A percentile compares a stretch with the other conserved stretches of the same genome.
phyloP scores from a whole-genome alignment of 164 flowering plant genomes.

The Buxus sempervirens region DNA sequence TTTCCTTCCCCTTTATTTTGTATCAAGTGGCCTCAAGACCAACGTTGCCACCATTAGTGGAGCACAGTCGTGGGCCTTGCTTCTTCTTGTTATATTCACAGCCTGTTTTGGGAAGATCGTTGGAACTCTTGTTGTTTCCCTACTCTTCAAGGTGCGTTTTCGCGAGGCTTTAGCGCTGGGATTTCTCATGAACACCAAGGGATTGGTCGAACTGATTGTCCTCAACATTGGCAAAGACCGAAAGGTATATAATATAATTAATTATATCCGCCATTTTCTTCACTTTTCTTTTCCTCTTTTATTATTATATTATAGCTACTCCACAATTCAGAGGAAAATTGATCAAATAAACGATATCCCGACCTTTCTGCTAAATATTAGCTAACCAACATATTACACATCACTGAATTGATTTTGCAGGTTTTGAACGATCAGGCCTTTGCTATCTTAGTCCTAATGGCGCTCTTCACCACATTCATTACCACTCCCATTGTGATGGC shows the following conservation, averaged over 20 bases:
- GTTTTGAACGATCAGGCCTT: conserved; percentile 53
- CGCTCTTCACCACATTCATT: conserved; percentile 55
- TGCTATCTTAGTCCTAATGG: conserved; percentile 53
- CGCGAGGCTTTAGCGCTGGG: conserved; percentile 28
- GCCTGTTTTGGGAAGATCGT: conserved; percentile 28
- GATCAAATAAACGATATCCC: no score
- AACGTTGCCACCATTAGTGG: conserved; percentile 26
- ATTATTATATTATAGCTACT: no score
- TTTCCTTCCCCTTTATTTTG: conserved; percentile 29
- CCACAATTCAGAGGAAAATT: no score
- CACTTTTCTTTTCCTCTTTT: not conserved
- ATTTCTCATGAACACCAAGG: conserved; percentile 34
- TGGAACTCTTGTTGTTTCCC: conserved; percentile 17
- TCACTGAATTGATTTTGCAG: no score
- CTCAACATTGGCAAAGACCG: conserved; percentile 36
- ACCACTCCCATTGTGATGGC: conserved; percentile 51
- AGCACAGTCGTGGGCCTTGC: conserved; percentile 26
- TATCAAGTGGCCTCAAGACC: conserved; percentile 30
- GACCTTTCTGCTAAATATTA: no score
- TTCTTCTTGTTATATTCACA: conserved; percentile 16
- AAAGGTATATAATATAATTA: conserved; percentile 8
- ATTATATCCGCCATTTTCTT: no score
- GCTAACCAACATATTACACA: no score
- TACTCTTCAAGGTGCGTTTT: conserved; percentile 10
- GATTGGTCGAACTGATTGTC: conserved; percentile 35